These are phyloP conservation scores for Cenococcum geophilum DNA, from an alignment of 495 filamentous ascomycete species.

Conservation along the genomic window DNA sequence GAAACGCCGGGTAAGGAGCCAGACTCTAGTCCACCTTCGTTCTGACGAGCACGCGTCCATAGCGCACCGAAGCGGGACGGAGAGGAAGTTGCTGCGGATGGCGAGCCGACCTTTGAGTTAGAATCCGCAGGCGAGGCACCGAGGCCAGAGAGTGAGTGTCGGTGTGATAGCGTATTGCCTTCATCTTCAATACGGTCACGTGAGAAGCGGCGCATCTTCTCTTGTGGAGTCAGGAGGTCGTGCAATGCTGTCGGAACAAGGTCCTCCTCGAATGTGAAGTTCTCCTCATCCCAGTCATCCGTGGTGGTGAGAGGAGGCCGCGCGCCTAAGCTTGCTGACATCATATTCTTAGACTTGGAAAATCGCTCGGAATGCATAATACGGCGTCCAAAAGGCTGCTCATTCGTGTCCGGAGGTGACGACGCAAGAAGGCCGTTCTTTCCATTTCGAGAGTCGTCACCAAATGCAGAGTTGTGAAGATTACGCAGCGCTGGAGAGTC, in stretches of 20 bases:
- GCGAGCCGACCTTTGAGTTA: constrained; percentile 64
- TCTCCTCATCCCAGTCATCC: constrained; percentile 72
- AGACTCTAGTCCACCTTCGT: constrained; percentile 41
- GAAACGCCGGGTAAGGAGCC: constrained; percentile 39
- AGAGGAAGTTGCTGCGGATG: constrained; percentile 63
- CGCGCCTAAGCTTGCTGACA: constrained; percentile 69
- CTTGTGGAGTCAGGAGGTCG: constrained; percentile 86
- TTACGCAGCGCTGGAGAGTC: constrained; percentile 71
- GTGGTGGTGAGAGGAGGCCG: constrained; percentile 44
- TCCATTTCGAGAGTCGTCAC: constrained; percentile 47
- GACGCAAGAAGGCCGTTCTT: constrained; percentile 49
- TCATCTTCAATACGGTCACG: constrained; percentile 46
- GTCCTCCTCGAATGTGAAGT: constrained; percentile 87
- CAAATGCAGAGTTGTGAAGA: constrained; percentile 79
- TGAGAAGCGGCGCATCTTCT: constrained; percentile 78
- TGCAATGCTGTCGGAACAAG: constrained; percentile 79
- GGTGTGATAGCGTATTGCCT: constrained; percentile 45
- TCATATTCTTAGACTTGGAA: constrained; percentile 60
- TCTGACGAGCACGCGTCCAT: constrained; percentile 58
- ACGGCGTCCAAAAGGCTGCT: constrained; percentile 62
- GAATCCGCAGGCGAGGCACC: constrained; percentile 44
- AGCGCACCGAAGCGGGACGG: constrained; percentile 82
- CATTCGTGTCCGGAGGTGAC: constrained; percentile 55
- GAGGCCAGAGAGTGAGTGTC: constrained; percentile 54
- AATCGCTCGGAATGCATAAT: constrained; percentile 82